phyloP scores from a whole-genome alignment of 306 rosid genomes.

The Malus domestica region DNA sequence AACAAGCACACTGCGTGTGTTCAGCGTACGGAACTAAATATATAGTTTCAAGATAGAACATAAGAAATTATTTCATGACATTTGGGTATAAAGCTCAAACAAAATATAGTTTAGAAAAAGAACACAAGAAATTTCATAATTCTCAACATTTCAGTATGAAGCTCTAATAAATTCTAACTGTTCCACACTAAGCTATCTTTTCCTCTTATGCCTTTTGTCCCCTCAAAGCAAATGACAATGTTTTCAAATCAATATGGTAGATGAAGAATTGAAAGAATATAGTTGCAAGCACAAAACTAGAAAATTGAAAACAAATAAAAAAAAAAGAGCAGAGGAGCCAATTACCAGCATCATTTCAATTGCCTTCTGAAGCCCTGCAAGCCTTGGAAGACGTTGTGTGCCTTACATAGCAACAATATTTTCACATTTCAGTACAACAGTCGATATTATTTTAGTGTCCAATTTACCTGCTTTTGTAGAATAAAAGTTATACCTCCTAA shows the following conservation, averaged over 20 bases:
- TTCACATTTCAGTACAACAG: constrained; percentile 19
- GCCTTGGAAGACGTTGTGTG: constrained; percentile 98
- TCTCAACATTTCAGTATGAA: background rate
- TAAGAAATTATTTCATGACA: background rate
- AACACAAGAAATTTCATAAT: background rate
- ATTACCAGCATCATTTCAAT: constrained; percentile 93
- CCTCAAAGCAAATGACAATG: background rate
- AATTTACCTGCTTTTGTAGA: constrained; percentile 4
- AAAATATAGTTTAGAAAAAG: too few relatives aligned
- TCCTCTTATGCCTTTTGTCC: background rate
- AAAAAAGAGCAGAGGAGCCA: background rate
- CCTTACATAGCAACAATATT: constrained; percentile 44
- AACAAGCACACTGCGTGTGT: background rate
- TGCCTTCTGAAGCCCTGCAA: constrained; percentile 70
- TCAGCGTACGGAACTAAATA: background rate
- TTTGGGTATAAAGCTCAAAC: background rate
- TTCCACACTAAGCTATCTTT: background rate
- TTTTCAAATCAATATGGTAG: background rate
- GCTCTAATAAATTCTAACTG: background rate
- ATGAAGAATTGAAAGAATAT: background rate
- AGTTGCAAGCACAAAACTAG: background rate
- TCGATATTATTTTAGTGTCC: background rate
- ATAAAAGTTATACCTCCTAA: constrained; percentile 67
- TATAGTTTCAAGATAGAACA: background rate
- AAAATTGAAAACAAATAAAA: background rate